Percentiles rank a stretch among this genome's conserved stretches.
Conservation (phyloP, 495 filamentous ascomycete genomes). For the Tuber indicum region DNA sequence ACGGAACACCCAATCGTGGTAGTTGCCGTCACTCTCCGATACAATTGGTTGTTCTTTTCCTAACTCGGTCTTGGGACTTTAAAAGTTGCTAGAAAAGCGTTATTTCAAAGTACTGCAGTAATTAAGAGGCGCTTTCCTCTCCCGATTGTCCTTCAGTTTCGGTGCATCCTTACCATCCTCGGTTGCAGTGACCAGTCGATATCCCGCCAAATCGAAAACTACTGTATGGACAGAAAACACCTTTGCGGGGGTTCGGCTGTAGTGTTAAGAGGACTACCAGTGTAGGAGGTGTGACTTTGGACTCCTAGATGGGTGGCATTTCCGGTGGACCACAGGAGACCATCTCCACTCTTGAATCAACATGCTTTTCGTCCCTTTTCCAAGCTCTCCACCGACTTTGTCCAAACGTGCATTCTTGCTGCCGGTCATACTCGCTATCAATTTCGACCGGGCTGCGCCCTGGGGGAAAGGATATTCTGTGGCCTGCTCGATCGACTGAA, state of each 20-base stretch:
- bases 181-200: neutral
- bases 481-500: too few relatives aligned
- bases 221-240: neutral
- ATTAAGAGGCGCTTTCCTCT: neutral
- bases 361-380: too few relatives aligned
- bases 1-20: neutral
- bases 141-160: neutral
- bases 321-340: too few relatives aligned
- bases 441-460: too few relatives aligned
- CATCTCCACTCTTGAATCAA: too few relatives aligned
- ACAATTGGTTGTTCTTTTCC: neutral
- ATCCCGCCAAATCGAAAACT: neutral
- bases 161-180: neutral
- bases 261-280: neutral
- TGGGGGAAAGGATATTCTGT: too few relatives aligned
- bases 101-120: neutral
- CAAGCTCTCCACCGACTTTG: too few relatives aligned
- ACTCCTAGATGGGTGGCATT: too few relatives aligned
- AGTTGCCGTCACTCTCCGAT: neutral
- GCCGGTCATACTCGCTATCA: too few relatives aligned
- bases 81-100: neutral
- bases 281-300: too few relatives aligned
- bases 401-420: too few relatives aligned
- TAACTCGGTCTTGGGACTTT: neutral
- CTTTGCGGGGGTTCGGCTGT: neutral